Percentiles rank a stretch among this genome's conserved stretches.
Conservation (phyloP, 2,329 filamentous ascomycete species). For the Aspergillus sp. region DNA sequence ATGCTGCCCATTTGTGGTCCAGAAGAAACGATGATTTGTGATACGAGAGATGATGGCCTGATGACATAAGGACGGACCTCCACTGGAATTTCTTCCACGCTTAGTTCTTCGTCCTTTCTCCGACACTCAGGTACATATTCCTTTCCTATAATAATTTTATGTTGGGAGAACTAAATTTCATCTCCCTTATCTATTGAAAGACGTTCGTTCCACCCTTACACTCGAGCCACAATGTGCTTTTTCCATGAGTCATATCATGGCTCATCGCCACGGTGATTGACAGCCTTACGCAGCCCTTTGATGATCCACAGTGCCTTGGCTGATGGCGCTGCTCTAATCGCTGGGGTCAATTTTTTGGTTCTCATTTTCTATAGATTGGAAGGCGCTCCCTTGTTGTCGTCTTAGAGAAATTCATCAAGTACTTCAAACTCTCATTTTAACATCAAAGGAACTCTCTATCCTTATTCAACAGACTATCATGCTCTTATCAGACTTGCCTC, state of each 20-base stretch:
- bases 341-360: background rate
- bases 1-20: too few species aligned
- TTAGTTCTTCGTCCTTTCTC: background rate
- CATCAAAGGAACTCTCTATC: background rate
- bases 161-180: background rate
- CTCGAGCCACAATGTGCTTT: background rate
- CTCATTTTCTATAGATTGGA: background rate
- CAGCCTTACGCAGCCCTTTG: constrained; percentile 2
- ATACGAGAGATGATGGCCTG: constrained; percentile 9
- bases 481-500: constrained; percentile 43
- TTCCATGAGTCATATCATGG: constrained; percentile 17
- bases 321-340: background rate
- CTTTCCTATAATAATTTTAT: background rate
- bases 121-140: background rate
- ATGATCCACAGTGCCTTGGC: constrained; percentile 1
- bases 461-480: constrained; percentile 22
- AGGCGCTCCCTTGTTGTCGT: background rate
- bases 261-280: constrained; percentile 16
- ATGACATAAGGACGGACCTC: constrained; percentile 16
- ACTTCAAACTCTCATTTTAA: background rate
- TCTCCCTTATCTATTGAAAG: background rate
- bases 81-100: background rate
- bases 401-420: too few species aligned
- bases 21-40: background rate
- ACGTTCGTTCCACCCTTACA: background rate